Percentiles rank a stretch among this genome's conserved stretches.
phyloP scores from a whole-genome alignment of 2,329 filamentous ascomycete species.

The Xylariaceae sp. region DNA sequence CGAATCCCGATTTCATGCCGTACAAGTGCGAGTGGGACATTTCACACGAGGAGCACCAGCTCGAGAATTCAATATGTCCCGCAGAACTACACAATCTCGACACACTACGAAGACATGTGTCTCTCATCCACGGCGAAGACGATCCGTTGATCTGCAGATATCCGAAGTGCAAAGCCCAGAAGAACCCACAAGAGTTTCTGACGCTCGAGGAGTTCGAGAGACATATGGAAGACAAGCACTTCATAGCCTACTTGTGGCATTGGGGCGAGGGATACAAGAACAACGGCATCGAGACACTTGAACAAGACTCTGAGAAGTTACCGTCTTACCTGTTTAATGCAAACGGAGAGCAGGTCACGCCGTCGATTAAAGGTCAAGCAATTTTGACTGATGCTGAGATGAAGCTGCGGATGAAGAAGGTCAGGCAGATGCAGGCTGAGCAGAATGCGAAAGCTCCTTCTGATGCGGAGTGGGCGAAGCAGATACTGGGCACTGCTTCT shows the following conservation, averaged over 20 bases:
- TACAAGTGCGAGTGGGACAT: slow-evolving; percentile 61
- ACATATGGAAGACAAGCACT: slow-evolving; percentile 55
- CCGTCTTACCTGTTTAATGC: slow-evolving; percentile 52
- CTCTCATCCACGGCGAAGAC: slow-evolving; percentile 43
- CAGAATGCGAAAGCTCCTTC: slow-evolving; percentile 45
- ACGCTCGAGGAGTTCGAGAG: slow-evolving; percentile 37
- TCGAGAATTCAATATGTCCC: slow-evolving; percentile 39
- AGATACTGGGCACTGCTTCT: slow-evolving; percentile 24
- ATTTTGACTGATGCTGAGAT: slow-evolving; percentile 48
- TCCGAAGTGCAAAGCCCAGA: slow-evolving; percentile 37
- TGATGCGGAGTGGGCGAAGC: slow-evolving; percentile 37
- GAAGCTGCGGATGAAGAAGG: slow-evolving; percentile 42
- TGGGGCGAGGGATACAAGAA: slow-evolving; percentile 58
- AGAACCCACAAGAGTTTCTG: slow-evolving; percentile 21
- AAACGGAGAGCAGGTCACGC: slow-evolving; percentile 56
- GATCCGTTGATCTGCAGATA: slow-evolving; percentile 36
- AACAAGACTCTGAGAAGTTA: slow-evolving; percentile 28
- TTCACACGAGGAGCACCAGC: slow-evolving; percentile 18
- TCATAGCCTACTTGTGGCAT: slow-evolving; percentile 55
- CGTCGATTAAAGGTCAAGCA: slow-evolving; percentile 51
- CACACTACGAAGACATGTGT: slow-evolving; percentile 55
- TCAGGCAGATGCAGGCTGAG: slow-evolving; percentile 43
- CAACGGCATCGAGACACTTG: slow-evolving; percentile 26
- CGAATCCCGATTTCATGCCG: slow-evolving; percentile 45
- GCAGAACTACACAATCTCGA: slow-evolving; percentile 63